A percentile compares a stretch with the other conserved stretches of the same genome.
Evolutionary conservation across 306 rosid species (phyloP).

Genomic region (Castanea sativa): DNA sequence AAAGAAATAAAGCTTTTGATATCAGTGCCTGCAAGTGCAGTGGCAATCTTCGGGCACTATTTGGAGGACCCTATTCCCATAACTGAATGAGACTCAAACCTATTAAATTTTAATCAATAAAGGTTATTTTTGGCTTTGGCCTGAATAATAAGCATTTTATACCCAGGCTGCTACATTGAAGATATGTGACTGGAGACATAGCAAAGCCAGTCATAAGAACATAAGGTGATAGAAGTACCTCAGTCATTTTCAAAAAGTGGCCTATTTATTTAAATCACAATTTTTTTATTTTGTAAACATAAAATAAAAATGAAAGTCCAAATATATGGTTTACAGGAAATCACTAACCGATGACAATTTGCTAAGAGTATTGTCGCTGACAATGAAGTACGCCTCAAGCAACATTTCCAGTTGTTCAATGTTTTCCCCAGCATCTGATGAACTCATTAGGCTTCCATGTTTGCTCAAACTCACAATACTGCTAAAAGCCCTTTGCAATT

Average conservation of each 20-base stretch:
- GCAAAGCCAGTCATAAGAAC: neutral
- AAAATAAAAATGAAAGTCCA: slow-evolving; percentile 5
- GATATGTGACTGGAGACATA: neutral
- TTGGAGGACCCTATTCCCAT: neutral
- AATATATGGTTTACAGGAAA: slow-evolving; percentile 16
- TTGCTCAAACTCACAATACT: slow-evolving; percentile 58
- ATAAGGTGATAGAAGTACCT: neutral
- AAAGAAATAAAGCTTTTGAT: slow-evolving; percentile 23
- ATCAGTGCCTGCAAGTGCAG: slow-evolving; percentile 1
- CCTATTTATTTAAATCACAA: neutral
- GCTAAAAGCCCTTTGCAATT: slow-evolving; percentile 82
- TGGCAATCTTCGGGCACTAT: neutral
- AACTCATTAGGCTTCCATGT: slow-evolving; percentile 55
- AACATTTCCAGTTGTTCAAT: slow-evolving; percentile 89
- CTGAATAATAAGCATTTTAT: slow-evolving; percentile 3
- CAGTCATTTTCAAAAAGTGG: neutral
- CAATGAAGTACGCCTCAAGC: slow-evolving; percentile 96
- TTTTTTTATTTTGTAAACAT: neutral
- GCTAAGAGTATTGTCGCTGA: slow-evolving; percentile 83
- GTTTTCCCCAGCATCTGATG: slow-evolving; percentile 64
- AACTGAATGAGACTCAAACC: slow-evolving; percentile 2
- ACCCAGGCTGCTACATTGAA: neutral
- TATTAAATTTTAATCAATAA: neutral
- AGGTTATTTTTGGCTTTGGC: neutral
- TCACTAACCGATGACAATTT: slow-evolving; percentile 80